Conservation (phyloP, 2,329 filamentous ascomycete genomes). For the Sphaerulina musiva region DNA sequence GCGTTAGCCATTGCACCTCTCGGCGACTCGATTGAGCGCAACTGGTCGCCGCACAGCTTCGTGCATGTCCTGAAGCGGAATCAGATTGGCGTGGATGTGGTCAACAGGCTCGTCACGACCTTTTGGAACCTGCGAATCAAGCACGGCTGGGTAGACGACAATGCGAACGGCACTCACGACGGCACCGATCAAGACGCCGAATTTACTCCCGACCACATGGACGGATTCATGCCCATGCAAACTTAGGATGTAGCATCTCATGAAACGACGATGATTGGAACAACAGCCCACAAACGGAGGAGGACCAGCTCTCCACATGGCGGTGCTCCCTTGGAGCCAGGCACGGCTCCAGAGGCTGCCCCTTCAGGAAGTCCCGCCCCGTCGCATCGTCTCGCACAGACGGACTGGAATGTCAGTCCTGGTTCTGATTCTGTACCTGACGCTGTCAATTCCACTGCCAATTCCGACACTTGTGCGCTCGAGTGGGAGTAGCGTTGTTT, state of each 20-base stretch:
- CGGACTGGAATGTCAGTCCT: too few relatives aligned
- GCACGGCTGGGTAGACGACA: constrained; percentile 25
- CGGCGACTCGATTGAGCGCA: constrained; percentile 21
- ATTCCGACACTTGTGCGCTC: too few relatives aligned
- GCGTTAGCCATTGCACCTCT: constrained; percentile 19
- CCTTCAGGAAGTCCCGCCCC: too few relatives aligned
- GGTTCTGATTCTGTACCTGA: too few relatives aligned
- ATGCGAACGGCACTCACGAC: constrained; percentile 9
- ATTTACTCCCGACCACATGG: constrained; percentile 16
- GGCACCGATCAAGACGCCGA: constrained; percentile 14
- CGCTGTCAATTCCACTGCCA: too few relatives aligned
- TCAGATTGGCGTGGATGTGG: constrained; percentile 18
- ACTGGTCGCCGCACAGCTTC: constrained; percentile 24
- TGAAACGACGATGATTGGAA: background rate
- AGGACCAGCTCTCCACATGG: background rate
- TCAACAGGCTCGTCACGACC: constrained; percentile 19
- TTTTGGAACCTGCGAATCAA: constrained; percentile 24
- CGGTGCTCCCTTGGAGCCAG: too few relatives aligned
- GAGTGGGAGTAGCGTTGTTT: too few relatives aligned
- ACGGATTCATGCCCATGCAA: constrained; percentile 14
- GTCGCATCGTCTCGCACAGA: too few relatives aligned
- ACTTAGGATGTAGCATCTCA: constrained; percentile 2
- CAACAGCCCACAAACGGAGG: background rate
- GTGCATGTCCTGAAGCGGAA: constrained; percentile 24
- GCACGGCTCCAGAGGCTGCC: too few relatives aligned